These are phyloP conservation scores for Trametes coccinea DNA, from an alignment of 768 basidiomycete genomes.

Conservation along the genomic window DNA sequence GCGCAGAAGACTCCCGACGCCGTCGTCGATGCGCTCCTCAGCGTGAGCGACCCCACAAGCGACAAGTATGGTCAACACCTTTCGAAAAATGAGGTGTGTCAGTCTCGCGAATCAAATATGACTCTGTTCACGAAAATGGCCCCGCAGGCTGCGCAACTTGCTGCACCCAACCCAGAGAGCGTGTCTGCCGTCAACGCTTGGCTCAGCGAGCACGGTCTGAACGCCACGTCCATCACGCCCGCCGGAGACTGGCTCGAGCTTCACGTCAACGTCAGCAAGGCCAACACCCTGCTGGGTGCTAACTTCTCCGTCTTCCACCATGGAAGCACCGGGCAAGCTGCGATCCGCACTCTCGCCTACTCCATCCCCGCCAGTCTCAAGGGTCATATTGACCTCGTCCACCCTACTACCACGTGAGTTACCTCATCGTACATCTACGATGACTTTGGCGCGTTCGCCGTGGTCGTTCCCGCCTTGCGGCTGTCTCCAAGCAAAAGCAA, in stretches of 20 bases:
- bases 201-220: slow-evolving; percentile 27
- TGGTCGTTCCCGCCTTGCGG: no score
- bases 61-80: slow-evolving; percentile 31
- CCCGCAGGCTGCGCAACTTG: slow-evolving; percentile 27
- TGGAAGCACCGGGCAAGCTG: slow-evolving; percentile 21
- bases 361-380: slow-evolving; percentile 29
- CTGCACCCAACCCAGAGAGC: slow-evolving; percentile 24
- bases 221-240: slow-evolving; percentile 23
- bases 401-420: slow-evolving; percentile 32
- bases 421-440: no score
- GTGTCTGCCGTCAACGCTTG: slow-evolving; percentile 29
- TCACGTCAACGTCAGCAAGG: slow-evolving; percentile 29
- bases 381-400: slow-evolving; percentile 29
- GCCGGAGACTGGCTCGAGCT: slow-evolving; percentile 32
- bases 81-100: slow-evolving; percentile 30
- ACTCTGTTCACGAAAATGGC: background rate
- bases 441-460: no score
- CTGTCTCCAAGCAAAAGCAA: no score
- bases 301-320: slow-evolving; percentile 30
- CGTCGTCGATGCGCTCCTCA: slow-evolving; percentile 29
- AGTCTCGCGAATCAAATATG: background rate
- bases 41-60: slow-evolving; percentile 29
- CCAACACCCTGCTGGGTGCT: slow-evolving; percentile 30
- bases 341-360: slow-evolving; percentile 33
- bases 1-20: slow-evolving; percentile 27